These are phyloP conservation scores for Gossypium trilobum DNA, from an alignment of 441 rosid genomes.

Conservation along the genomic window DNA sequence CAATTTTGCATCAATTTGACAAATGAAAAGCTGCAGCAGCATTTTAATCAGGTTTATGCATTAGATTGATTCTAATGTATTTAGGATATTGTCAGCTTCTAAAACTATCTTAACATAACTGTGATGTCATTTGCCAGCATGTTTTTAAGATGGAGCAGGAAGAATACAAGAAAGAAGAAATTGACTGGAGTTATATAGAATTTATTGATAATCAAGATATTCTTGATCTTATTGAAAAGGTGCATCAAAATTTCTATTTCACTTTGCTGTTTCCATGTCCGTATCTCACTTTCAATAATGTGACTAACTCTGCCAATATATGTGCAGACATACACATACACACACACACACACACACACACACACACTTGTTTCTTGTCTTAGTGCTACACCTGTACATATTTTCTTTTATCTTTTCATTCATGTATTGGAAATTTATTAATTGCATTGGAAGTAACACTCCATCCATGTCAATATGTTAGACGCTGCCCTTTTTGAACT, in stretches of 20 bases:
- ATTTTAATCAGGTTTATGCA: constrained; percentile 60
- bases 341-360: not conserved
- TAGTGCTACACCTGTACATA: too few relatives aligned
- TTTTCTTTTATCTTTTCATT: not conserved
- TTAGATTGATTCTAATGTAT: constrained; percentile 15
- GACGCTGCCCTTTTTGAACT: not conserved
- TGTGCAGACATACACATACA: not conserved
- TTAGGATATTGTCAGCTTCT: constrained; percentile 8
- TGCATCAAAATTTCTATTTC: constrained; percentile 13
- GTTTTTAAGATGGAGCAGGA: constrained; percentile 85
- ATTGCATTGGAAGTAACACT: not conserved
- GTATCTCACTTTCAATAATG: not conserved
- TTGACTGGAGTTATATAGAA: constrained; percentile 77
- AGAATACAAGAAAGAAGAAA: constrained; percentile 65
- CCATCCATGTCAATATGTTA: not conserved
- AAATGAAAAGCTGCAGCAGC: constrained; percentile 74
- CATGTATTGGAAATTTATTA: not conserved
- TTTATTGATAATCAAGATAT: constrained; percentile 66
- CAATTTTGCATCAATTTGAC: constrained; percentile 76
- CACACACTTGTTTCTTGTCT: too few relatives aligned
- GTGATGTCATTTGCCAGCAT: constrained; percentile 38
- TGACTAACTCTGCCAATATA: not conserved
- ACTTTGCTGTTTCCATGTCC: constrained; percentile 6
- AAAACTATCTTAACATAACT: constrained; percentile 2
- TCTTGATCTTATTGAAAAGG: constrained; percentile 67